Percentiles rank a stretch among this genome's conserved stretches.
Conservation (phyloP, 495 filamentous ascomycete genomes). For the Aspergillus saccharolyticus region DNA sequence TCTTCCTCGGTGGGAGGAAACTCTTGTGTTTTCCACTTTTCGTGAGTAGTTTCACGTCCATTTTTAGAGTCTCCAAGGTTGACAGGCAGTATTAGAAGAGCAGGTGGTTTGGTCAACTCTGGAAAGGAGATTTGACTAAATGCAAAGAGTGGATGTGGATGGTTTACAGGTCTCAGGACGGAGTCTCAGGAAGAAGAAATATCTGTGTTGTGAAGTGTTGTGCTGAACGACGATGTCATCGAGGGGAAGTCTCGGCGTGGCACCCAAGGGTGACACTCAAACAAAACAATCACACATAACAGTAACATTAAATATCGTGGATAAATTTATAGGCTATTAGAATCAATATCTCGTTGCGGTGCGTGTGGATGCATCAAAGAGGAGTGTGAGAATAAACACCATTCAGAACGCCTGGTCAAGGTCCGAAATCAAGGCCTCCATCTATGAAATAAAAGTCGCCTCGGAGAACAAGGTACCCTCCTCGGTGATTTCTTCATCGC, state of each 20-base stretch:
- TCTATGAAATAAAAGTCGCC: slow-evolving; percentile 83
- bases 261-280: background rate
- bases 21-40: background rate
- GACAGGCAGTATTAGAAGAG: too few relatives aligned
- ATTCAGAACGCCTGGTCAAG: slow-evolving; percentile 29
- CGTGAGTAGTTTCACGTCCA: background rate
- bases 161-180: too few relatives aligned
- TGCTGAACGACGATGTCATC: background rate
- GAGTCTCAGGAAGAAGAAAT: background rate
- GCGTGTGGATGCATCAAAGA: slow-evolving; percentile 12
- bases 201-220: background rate
- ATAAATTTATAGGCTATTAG: slow-evolving; percentile 33
- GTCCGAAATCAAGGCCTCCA: slow-evolving; percentile 22
- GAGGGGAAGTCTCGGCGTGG: background rate
- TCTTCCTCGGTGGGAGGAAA: background rate
- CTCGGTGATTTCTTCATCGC: slow-evolving; percentile 68
- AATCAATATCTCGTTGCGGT: slow-evolving; percentile 9
- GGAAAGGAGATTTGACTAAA: too few relatives aligned
- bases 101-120: too few relatives aligned
- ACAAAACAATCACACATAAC: background rate
- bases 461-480: slow-evolving; percentile 75
- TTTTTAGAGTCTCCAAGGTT: too few relatives aligned
- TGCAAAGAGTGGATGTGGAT: background rate
- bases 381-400: slow-evolving; percentile 13
- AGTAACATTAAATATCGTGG: slow-evolving; percentile 32